Base-by-base conservation (phyloP, 2,329 filamentous ascomycete genomes). In the Aspergillus flavus region DNA sequence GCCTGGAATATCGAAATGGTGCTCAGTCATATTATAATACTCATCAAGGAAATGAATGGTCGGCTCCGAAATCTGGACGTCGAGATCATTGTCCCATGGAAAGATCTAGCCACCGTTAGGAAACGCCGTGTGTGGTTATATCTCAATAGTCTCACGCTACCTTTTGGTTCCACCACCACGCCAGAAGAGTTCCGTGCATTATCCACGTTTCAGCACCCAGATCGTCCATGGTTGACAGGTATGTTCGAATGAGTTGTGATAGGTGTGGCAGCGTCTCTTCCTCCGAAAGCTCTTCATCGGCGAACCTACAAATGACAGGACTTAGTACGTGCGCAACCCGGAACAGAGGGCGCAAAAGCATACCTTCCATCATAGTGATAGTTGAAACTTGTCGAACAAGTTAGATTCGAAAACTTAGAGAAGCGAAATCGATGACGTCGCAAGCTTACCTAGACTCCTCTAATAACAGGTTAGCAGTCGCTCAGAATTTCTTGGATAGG, bases 121-220 rank as follows among this genome's bases (percentile, higher is more conserved):
- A 10, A 41, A 50, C 23, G 23, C 56, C 21, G 19, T 50, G 23
- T 28, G 50, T 41, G 21, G 14, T 16, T 5, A 36, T 36, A 19
- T n/a, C 14, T 12, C 43, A 34, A 34, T 60, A 50, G 55, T 19
- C 53, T 14, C 36, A 30, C 67, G 16, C 57, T 61, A 80, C 79
- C 73, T 82, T 82, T 59, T 83, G 80, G 67, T 87, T 87, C 86
- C 86, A 89, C 82, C 84, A 88, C 86, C 86, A 88, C 41, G 85
- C 85, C 19, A 88, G 76, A 46, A 89, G 75, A 6, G 83, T 84
- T 14, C 86, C 86, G 67, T 89, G 86, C 84, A 88, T 87, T 61
- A 89, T 83, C 86, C 86, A 89, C 10, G 86, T 88, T 66, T 87
- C 83, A 4, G 83, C 82, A 16, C 84, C 83, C 36, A 88, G 80